Conservation (phyloP, 495 filamentous ascomycete species). For the Aspergillus haitiensis region DNA sequence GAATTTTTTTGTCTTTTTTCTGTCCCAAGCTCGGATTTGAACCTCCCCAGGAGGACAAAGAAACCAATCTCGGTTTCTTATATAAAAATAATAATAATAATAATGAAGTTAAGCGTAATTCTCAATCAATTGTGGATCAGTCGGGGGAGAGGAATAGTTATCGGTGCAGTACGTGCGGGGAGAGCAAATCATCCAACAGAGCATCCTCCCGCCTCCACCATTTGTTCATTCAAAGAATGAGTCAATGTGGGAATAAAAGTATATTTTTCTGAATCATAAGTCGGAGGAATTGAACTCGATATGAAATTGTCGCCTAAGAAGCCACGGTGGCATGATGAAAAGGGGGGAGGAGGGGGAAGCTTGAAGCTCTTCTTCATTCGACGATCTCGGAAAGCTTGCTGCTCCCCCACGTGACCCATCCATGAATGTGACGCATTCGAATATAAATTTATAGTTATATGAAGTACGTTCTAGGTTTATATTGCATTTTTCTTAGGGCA, state of each 20-base stretch:
- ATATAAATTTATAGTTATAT: neutral
- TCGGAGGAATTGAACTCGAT: neutral
- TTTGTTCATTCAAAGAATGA: neutral
- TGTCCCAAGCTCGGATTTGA: too few species aligned
- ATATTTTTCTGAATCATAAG: neutral
- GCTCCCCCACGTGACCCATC: neutral
- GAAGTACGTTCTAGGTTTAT: neutral
- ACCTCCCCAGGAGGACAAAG: too few species aligned
- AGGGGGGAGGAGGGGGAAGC: slow-evolving; percentile 13
- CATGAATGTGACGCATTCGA: neutral
- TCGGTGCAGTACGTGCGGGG: slow-evolving; percentile 1
- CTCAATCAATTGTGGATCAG: slow-evolving; percentile 15
- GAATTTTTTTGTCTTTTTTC: neutral
- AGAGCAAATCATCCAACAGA: neutral
- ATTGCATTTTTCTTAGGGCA: too few species aligned
- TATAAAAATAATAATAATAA: too few species aligned
- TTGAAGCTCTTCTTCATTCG: slow-evolving; percentile 16
- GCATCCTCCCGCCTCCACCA: slow-evolving; percentile 11
- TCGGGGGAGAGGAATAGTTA: neutral
- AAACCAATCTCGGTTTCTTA: too few species aligned
- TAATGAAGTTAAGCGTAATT: neutral
- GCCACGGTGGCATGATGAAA: slow-evolving; percentile 21
- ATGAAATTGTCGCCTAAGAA: neutral
- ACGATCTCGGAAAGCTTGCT: neutral
- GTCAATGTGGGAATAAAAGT: neutral